Evolutionary conservation across 129 eudicot species (phyloP).

Genomic region (Lactuca sativa): DNA sequence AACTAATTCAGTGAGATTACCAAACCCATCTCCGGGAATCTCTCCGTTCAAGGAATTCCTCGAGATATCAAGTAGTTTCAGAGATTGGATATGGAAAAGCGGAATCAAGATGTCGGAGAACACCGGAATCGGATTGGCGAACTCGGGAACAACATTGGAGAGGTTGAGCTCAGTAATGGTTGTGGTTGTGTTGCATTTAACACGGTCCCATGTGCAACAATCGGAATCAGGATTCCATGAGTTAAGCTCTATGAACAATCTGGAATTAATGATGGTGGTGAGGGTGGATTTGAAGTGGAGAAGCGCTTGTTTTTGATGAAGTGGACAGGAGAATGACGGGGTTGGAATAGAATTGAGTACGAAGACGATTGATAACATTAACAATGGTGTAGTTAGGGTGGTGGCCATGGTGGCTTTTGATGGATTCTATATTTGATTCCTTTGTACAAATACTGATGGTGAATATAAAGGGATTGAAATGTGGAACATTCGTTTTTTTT

Average conservation of each 20-base stretch:
- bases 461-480: not conserved
- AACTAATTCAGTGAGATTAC: constrained; percentile 35
- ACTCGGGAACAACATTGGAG: not conserved
- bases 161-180: constrained; percentile 28
- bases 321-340: constrained; percentile 26
- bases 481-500: not conserved
- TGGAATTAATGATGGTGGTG: constrained; percentile 34
- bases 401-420: constrained; percentile 13
- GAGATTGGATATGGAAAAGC: constrained; percentile 30
- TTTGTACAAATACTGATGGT: not conserved
- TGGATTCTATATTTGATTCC: not conserved
- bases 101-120: constrained; percentile 31
- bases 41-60: constrained; percentile 10
- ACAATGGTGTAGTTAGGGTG: not conserved
- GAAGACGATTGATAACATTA: constrained; percentile 17
- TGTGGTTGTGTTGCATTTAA: constrained; percentile 26
- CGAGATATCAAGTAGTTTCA: constrained; percentile 37
- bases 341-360: constrained; percentile 23
- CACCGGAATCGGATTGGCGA: not conserved
- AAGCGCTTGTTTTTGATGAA: constrained; percentile 30
- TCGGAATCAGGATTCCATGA: constrained; percentile 47
- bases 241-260: constrained; percentile 18
- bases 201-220: constrained; percentile 58
- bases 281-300: constrained; percentile 37
- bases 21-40: constrained; percentile 31